Evolutionary conservation across 1,139 yeast species (phyloP).

Genomic region (Sugiyamaella castrensis): DNA sequence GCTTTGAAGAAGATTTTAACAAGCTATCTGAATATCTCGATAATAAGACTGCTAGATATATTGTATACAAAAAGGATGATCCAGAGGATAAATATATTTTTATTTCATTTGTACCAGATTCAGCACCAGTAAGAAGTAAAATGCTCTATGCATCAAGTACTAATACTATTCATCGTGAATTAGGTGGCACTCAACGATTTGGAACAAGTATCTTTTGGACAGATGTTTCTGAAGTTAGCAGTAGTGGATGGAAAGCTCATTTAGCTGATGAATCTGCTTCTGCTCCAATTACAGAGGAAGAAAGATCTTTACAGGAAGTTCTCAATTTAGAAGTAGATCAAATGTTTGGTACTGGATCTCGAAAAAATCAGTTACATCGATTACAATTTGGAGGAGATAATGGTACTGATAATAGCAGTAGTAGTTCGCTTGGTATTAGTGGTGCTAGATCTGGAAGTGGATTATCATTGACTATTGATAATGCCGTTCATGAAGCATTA

Average conservation of each 20-base stretch:
- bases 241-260: constrained; percentile 47
- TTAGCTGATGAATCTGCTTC: constrained; percentile 38
- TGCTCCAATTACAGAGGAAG: constrained; percentile 61
- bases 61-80: constrained; percentile 47
- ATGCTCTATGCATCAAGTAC: constrained; percentile 95
- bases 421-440: constrained; percentile 18
- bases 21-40: constrained; percentile 39
- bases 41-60: constrained; percentile 58
- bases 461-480: constrained; percentile 25
- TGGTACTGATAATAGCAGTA: constrained; percentile 8
- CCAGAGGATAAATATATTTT: constrained; percentile 46
- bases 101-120: constrained; percentile 83
- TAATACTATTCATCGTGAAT: constrained; percentile 64
- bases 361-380: constrained; percentile 28
- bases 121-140: constrained; percentile 75
- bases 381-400: constrained; percentile 14
- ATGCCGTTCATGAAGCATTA: constrained; percentile 24
- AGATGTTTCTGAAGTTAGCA: constrained; percentile 57
- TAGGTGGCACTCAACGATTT: constrained; percentile 65
- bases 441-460: constrained; percentile 20
- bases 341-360: constrained; percentile 33
- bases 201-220: constrained; percentile 56
- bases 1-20: constrained; percentile 42
- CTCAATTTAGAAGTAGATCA: constrained; percentile 34
- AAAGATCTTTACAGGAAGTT: constrained; percentile 47